Percentiles rank a stretch among this genome's conserved stretches.
Conservation (phyloP, 169 alveolate species). For the Amoebophrya sp. region DNA sequence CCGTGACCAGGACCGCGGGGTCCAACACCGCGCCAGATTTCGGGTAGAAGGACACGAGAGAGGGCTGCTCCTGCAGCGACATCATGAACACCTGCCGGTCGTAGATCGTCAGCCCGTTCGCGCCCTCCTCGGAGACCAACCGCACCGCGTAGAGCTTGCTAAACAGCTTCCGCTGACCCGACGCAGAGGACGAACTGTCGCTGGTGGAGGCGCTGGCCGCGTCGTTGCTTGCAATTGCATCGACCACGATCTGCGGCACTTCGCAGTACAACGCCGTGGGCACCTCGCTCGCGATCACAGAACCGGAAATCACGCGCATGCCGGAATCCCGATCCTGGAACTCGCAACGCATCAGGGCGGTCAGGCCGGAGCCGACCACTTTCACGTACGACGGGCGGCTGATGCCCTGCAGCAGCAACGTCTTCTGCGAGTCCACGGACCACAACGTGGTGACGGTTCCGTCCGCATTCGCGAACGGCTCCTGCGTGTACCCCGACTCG, state of each 20-base stretch:
- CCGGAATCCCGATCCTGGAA: not conserved
- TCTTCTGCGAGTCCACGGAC: not conserved
- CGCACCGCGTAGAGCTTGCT: not conserved
- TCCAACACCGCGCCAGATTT: not conserved
- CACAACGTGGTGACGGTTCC: not conserved
- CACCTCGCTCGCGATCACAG: not conserved
- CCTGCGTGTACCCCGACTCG: not conserved
- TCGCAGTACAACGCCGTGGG: not conserved
- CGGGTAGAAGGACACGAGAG: not conserved
- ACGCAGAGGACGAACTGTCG: not conserved
- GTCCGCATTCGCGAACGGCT: not conserved
- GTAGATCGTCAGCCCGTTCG: not conserved
- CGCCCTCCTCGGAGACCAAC: not conserved
- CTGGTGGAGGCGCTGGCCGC: not conserved
- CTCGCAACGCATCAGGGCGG: not conserved
- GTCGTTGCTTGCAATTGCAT: not conserved
- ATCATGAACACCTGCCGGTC: not conserved
- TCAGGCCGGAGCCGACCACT: not conserved
- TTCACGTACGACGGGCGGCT: not conserved
- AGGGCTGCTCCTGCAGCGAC: not conserved
- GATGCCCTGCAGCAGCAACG: not conserved
- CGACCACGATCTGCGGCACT: conserved; percentile 1
- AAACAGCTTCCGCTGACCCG: not conserved
- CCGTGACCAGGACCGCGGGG: not conserved
- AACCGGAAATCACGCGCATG: not conserved